Percentiles rank a stretch among this genome's conserved stretches.
Conservation (phyloP, 805 yeast species). For the Saccharomycopsis amapae region DNA sequence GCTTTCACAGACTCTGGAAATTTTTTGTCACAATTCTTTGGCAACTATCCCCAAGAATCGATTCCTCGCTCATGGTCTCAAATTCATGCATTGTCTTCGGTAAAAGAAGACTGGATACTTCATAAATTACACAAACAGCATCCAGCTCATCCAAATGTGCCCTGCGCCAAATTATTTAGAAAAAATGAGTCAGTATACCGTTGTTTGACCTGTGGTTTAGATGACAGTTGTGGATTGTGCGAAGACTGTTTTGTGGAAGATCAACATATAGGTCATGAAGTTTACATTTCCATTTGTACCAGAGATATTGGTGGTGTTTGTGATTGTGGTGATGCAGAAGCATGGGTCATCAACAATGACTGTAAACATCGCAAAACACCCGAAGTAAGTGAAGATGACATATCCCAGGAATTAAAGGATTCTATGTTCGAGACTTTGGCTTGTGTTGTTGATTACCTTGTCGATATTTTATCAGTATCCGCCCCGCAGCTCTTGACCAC, state of each 20-base stretch:
- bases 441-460: slow-evolving; percentile 47
- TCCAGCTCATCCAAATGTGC: slow-evolving; percentile 47
- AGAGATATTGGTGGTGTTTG: slow-evolving; percentile 53
- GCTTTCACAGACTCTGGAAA: slow-evolving; percentile 35
- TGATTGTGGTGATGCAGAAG: slow-evolving; percentile 87
- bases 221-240: slow-evolving; percentile 73
- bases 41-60: slow-evolving; percentile 22
- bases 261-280: slow-evolving; percentile 63
- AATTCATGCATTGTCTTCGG: slow-evolving; percentile 7
- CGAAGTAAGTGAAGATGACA: slow-evolving; percentile 26
- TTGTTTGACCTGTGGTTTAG: slow-evolving; percentile 71
- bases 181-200: slow-evolving; percentile 62
- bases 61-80: slow-evolving; percentile 24
- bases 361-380: slow-evolving; percentile 25
- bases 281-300: slow-evolving; percentile 31
- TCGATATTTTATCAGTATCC: slow-evolving; percentile 51
- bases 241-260: slow-evolving; percentile 61
- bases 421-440: slow-evolving; percentile 38
- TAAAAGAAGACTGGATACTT: slow-evolving; percentile 10
- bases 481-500: slow-evolving; percentile 32
- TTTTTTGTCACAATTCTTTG: slow-evolving; percentile 31
- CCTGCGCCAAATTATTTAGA: slow-evolving; percentile 60
- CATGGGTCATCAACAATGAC: slow-evolving; percentile 46
- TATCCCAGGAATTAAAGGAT: slow-evolving; percentile 40
- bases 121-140: slow-evolving; percentile 10